These are phyloP conservation scores for Thermomucor indicae-seudaticae DNA, from an alignment of 371 early-diverging fungal species.

Conservation along the genomic window DNA sequence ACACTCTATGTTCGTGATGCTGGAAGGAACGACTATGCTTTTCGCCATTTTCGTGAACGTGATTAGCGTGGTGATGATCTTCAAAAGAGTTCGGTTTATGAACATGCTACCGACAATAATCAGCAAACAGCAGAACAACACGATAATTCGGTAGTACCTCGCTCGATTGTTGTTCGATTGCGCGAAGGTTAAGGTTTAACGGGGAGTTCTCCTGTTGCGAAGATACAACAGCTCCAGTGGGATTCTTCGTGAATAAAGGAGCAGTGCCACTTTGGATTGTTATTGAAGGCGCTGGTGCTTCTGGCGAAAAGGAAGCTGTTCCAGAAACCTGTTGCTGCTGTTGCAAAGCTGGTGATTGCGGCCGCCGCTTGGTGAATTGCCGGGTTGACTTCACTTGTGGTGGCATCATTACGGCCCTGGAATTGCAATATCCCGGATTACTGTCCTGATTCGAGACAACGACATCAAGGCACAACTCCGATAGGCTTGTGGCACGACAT, in stretches of 20 bases:
- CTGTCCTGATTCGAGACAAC: too few species aligned
- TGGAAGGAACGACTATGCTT: conserved; percentile 5
- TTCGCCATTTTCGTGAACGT: conserved; percentile 12
- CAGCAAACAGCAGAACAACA: not conserved
- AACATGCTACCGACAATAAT: not conserved
- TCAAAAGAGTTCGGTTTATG: not conserved
- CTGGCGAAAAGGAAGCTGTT: conserved; percentile 1
- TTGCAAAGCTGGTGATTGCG: conserved; percentile 10
- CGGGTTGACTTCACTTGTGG: conserved; percentile 21
- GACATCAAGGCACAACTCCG: too few species aligned
- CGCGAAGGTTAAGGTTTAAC: not conserved
- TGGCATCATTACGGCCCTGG: too few species aligned
- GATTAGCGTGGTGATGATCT: not conserved
- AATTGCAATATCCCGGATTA: too few species aligned
- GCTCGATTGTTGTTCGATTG: not conserved
- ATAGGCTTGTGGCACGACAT: too few species aligned
- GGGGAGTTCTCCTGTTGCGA: not conserved
- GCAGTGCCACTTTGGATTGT: not conserved
- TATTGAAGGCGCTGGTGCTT: conserved; percentile 4
- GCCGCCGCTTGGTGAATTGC: conserved; percentile 18
- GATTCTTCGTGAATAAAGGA: not conserved
- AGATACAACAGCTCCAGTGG: not conserved
- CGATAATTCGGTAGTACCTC: not conserved
- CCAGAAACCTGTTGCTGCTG: not conserved
- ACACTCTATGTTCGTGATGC: too few species aligned